Evolutionary conservation across 2,329 filamentous ascomycete species (phyloP).

Genomic region (Aspergillus tanneri): DNA sequence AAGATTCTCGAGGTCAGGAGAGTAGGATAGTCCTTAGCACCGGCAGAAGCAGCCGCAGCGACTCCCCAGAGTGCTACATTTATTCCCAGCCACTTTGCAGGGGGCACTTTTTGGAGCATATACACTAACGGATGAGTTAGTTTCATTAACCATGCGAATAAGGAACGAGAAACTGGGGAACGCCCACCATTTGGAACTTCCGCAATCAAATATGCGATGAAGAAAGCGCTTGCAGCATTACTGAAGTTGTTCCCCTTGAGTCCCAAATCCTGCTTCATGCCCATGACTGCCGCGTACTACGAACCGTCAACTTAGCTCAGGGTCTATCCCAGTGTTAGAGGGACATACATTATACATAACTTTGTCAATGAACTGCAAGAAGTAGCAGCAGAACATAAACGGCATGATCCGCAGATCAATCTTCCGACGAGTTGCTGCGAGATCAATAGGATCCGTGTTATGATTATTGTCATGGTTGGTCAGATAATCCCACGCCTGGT

Average conservation of each 20-base stretch:
- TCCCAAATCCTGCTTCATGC: slow-evolving; percentile 55
- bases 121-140: slow-evolving; percentile 43
- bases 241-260: slow-evolving; percentile 62
- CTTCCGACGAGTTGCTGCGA: slow-evolving; percentile 5
- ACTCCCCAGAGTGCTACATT: slow-evolving; percentile 62
- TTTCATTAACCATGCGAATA: not conserved
- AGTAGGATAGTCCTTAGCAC: slow-evolving; percentile 53
- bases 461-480: not conserved
- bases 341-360: slow-evolving; percentile 57
- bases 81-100: slow-evolving; percentile 59
- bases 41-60: slow-evolving; percentile 39
- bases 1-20: slow-evolving; percentile 55
- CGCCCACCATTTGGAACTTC: slow-evolving; percentile 59
- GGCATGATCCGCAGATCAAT: slow-evolving; percentile 61
- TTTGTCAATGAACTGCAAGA: slow-evolving; percentile 65
- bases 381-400: slow-evolving; percentile 62
- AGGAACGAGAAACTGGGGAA: not conserved
- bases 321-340: not conserved
- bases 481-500: not conserved
- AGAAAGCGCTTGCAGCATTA: slow-evolving; percentile 62
- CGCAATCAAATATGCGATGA: slow-evolving; percentile 60
- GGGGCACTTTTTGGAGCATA: slow-evolving; percentile 60
- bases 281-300: slow-evolving; percentile 67
- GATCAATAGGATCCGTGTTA: not conserved
- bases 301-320: not conserved